phyloP scores from a whole-genome alignment of 345 rosid species.

The Mercurialis annua region DNA sequence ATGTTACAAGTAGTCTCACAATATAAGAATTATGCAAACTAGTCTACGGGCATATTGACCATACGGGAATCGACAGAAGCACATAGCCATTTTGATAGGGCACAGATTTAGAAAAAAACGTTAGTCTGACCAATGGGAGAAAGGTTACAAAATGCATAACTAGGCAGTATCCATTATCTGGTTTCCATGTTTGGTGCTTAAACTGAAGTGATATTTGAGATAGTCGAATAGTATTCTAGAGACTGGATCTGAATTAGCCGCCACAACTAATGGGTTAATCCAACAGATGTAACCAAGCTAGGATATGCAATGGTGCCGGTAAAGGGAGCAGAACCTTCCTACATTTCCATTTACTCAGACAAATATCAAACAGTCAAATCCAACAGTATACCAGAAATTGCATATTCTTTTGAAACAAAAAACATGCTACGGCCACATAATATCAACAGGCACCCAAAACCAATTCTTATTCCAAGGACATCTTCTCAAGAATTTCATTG shows the following conservation, averaged over 20 bases:
- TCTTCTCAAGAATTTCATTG: too few species aligned
- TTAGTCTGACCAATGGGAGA: background rate
- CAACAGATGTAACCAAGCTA: background rate
- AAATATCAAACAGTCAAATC: background rate
- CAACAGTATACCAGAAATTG: too few species aligned
- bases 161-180: background rate
- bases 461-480: too few species aligned
- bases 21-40: too few species aligned
- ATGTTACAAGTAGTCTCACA: too few species aligned
- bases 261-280: background rate
- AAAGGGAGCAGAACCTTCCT: background rate
- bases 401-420: too few species aligned
- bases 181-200: background rate
- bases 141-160: background rate
- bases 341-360: background rate
- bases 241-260: background rate
- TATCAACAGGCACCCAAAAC: too few species aligned
- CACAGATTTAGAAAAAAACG: background rate
- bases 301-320: background rate
- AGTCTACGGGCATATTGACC: too few species aligned
- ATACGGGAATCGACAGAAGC: background rate
- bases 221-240: background rate
- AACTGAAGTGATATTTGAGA: background rate
- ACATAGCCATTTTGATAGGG: background rate
- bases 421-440: too few species aligned